phyloP scores from a whole-genome alignment of 257 asterid species.

The Rubia yunnanensis region DNA sequence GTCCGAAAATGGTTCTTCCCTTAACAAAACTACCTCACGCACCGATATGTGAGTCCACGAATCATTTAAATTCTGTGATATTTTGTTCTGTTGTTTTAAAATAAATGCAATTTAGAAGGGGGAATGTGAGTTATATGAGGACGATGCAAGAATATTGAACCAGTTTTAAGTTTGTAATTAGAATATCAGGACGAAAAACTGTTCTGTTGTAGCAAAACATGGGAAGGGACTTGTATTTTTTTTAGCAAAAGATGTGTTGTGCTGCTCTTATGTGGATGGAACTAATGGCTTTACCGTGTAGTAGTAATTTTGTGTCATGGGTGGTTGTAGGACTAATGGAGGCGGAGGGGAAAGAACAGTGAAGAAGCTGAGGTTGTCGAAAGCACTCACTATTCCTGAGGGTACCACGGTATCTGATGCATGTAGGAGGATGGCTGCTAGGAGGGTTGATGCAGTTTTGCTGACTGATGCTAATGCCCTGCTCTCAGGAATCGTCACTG shows the following conservation, averaged over 20 bases:
- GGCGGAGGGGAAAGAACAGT: slow-evolving; percentile 93
- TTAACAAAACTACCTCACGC: slow-evolving; percentile 46
- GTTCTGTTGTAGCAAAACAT: background rate
- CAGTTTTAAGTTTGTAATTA: background rate
- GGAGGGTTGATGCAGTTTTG: slow-evolving; percentile 87
- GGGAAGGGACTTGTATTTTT: background rate
- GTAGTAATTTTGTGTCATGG: background rate
- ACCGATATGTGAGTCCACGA: slow-evolving; percentile 36
- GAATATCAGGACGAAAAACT: background rate
- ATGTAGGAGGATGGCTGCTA: slow-evolving; percentile 86
- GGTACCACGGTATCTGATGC: slow-evolving; percentile 91
- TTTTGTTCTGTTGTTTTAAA: background rate
- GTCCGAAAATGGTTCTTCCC: slow-evolving; percentile 40
- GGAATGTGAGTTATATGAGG: background rate
- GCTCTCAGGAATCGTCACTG: slow-evolving; percentile 97
- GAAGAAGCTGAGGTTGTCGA: slow-evolving; percentile 79
- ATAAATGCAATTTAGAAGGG: slow-evolving; percentile 2
- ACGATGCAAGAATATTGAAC: background rate
- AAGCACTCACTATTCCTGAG: slow-evolving; percentile 94
- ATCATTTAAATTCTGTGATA: background rate
- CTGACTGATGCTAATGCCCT: slow-evolving; percentile 84
- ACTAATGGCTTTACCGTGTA: background rate
- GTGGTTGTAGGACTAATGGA: slow-evolving; percentile 36
- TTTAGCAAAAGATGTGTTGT: background rate
- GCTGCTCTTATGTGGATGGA: background rate